Evolutionary conservation across 345 rosid species (phyloP).

Genomic region (Dipteronia sinensis): DNA sequence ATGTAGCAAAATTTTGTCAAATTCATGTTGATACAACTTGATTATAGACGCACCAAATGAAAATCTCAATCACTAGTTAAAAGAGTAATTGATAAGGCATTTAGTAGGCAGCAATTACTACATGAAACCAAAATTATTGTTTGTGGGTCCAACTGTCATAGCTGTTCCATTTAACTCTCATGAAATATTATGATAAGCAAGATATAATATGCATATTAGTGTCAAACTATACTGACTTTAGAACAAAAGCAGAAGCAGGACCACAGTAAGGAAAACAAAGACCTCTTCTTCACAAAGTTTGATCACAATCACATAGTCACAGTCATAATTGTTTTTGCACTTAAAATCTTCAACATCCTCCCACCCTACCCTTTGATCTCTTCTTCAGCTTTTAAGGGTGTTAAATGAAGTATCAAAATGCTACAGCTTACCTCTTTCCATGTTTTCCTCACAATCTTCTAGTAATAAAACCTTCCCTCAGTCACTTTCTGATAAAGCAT

Average conservation of each 20-base stretch:
- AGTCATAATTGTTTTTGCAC: neutral
- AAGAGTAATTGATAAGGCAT: conserved; percentile 3
- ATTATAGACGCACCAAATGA: neutral
- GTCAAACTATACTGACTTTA: neutral
- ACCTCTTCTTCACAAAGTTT: neutral
- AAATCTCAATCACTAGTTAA: neutral
- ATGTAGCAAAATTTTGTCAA: neutral
- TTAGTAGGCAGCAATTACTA: conserved; percentile 7
- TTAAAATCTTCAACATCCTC: conserved; percentile 9
- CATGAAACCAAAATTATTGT: conserved; percentile 26
- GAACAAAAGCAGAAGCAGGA: conserved; percentile 3
- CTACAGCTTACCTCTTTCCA: neutral
- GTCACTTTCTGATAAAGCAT: conserved; percentile 8
- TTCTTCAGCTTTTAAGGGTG: conserved; percentile 15
- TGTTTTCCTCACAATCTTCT: conserved; percentile 5
- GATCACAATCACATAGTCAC: neutral
- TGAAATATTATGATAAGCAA: neutral
- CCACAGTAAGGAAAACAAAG: neutral
- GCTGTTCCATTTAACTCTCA: conserved; percentile 20
- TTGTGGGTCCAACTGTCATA: conserved; percentile 10
- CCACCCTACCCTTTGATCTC: conserved; percentile 10
- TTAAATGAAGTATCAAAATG: conserved; percentile 7
- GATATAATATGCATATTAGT: conserved; percentile 4
- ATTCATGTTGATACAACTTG: neutral
- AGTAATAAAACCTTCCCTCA: neutral